Evolutionary conservation across 305 asterid genomes (phyloP), one percentile per base, ranked within the genome.

Genomic region (Solanum hybrid): DNA sequence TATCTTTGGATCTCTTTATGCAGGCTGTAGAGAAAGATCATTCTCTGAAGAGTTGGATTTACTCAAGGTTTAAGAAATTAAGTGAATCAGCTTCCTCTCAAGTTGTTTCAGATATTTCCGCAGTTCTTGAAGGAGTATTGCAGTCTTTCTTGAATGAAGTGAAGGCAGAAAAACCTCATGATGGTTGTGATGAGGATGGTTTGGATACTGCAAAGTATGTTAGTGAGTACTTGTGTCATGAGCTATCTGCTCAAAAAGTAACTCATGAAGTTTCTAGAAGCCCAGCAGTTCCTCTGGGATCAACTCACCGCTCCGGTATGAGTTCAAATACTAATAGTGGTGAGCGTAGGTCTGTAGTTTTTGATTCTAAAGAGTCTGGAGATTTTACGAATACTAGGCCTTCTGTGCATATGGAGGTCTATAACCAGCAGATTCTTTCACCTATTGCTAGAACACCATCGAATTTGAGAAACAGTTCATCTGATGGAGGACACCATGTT

Each of bases 21-120:
- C 97, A 97, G 99, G 96, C 95, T 90, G 93, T 95, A 89, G 91
- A 85, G 81, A 94, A 95, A 92, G 98, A 97, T 90, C 93, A 13
- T 81, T 92, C 95, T 24, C 88, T 95, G 89, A 94, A 90, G 93
- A 91, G 92, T 83, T 94, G 93, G 94, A 91, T 97, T 86, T 95
- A 95, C 92, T 94, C 97, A 84, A 96, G 93, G 92, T 95, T 94
- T 92, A 94, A 92, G 91, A 93, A 89, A 92, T 92, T 97, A 87
- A 90, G 94, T 89, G 92, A 93, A 91, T 95, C 96, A 80, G 98
- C 95, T 90, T 91, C 96, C 89, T 90, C 96, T 87, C 95, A 94
- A 92, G 92, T 94, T 89, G 92, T 96, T 91, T 95, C 98, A 89
- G 93, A 92, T 85, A 69, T 96, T 90, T 92, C 98, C 74, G 87